Percentiles rank a stretch among this genome's conserved stretches.
These are phyloP conservation scores for Diaporthe sp. DNA, from an alignment of 2,329 filamentous ascomycete species.

Conservation along the genomic window DNA sequence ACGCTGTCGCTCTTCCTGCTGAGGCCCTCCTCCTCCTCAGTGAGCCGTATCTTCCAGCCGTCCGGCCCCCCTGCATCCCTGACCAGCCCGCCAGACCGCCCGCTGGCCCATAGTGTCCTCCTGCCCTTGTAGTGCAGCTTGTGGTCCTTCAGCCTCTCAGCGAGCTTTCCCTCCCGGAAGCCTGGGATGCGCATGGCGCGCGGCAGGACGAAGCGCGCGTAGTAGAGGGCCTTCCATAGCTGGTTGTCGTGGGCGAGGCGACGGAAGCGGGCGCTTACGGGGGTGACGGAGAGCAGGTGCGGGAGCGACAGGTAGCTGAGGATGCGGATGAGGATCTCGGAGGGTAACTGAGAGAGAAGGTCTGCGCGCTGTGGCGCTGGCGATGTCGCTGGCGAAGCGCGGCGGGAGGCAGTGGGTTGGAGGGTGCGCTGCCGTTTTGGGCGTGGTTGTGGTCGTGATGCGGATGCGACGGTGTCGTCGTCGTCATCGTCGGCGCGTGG, in stretches of 20 bases:
- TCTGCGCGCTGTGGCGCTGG: constrained; percentile 56
- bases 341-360: constrained; percentile 79
- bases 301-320: constrained; percentile 80
- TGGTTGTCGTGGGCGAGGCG: constrained; percentile 83
- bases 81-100: constrained; percentile 56
- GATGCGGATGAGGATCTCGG: constrained; percentile 89
- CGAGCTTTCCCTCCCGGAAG: constrained; percentile 58
- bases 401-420: not conserved
- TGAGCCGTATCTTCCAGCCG: constrained; percentile 44
- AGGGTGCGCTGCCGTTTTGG: constrained; percentile 28
- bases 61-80: constrained; percentile 9
- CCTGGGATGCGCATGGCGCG: constrained; percentile 82
- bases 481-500: constrained; percentile 8
- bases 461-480: not conserved
- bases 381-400: not conserved
- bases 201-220: constrained; percentile 86
- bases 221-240: constrained; percentile 92
- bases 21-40: constrained; percentile 61
- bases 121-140: constrained; percentile 61
- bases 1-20: constrained; percentile 49
- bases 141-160: constrained; percentile 43
- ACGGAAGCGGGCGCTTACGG: constrained; percentile 82
- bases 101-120: constrained; percentile 59
- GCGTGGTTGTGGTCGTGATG: not conserved
- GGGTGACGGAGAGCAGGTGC: constrained; percentile 72